Percentiles rank a stretch among this genome's conserved stretches.
Conservation (phyloP, 768 basidiomycete species). For the Pholiota molesta region DNA sequence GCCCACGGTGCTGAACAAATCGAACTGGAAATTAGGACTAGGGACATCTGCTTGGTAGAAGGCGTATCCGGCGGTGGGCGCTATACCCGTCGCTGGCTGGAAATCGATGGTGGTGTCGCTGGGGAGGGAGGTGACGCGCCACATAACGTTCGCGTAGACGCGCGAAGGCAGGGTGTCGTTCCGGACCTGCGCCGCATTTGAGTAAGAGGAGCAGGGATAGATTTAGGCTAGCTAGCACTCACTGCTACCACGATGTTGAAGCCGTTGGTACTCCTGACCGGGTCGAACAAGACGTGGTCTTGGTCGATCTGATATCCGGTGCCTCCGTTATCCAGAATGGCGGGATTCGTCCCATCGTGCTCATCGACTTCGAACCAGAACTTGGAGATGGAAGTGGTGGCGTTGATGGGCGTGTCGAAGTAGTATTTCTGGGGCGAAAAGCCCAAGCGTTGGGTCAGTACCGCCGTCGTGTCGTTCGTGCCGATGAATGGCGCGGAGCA, state of each 20-base stretch:
- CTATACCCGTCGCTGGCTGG: background rate
- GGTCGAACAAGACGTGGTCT: conserved; percentile 9
- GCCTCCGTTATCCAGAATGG: conserved; percentile 6
- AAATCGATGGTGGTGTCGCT: background rate
- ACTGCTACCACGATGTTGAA: conserved; percentile 3
- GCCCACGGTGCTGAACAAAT: background rate
- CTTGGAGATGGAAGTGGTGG: conserved; percentile 35
- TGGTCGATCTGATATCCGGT: conserved; percentile 6
- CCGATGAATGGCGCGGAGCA: conserved; percentile 9
- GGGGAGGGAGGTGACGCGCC: background rate
- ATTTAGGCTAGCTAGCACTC: background rate
- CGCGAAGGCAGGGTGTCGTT: background rate
- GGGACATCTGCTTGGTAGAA: background rate
- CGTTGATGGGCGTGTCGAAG: conserved; percentile 34
- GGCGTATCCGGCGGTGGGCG: background rate
- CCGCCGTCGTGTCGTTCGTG: background rate
- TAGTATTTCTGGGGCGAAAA: conserved; percentile 32
- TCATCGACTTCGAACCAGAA: conserved; percentile 41
- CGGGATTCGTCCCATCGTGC: background rate
- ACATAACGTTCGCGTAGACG: background rate
- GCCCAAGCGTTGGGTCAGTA: conserved; percentile 14
- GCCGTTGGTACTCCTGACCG: background rate
- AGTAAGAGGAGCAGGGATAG: background rate
- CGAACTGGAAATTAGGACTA: background rate
- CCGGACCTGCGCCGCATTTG: background rate